phyloP scores from a whole-genome alignment of 768 basidiomycete species.

The Tylopilus felleus region DNA sequence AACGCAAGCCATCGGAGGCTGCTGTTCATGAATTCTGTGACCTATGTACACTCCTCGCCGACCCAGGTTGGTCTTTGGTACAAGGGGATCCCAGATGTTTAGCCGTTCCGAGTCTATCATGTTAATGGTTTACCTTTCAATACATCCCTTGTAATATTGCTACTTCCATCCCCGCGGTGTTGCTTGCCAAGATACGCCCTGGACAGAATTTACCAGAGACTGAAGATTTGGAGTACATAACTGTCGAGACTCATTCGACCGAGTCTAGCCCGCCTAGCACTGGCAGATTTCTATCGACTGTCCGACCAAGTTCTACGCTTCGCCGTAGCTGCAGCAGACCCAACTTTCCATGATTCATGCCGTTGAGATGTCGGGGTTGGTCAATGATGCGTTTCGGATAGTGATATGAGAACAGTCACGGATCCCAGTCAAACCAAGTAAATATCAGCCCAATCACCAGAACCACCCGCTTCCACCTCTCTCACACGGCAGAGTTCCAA shows the following conservation, averaged over 20 bases:
- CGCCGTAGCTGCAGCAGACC: no score
- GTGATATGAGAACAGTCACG: no score
- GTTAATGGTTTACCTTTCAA: constrained; percentile 12
- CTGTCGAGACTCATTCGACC: no score
- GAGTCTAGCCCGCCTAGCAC: no score
- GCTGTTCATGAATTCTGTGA: constrained; percentile 44
- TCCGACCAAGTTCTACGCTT: no score
- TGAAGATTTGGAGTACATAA: neutral
- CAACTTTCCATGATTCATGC: no score
- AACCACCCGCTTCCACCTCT: no score
- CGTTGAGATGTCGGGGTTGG: no score
- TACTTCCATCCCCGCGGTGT: constrained; percentile 9
- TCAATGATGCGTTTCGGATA: no score
- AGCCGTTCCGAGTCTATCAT: constrained; percentile 1
- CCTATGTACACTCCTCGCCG: constrained; percentile 3
- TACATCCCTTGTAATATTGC: constrained; percentile 19
- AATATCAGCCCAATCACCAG: no score
- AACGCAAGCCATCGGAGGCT: constrained; percentile 42
- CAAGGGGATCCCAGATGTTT: constrained; percentile 2
- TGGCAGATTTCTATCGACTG: no score
- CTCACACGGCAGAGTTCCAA: constrained; percentile 49
- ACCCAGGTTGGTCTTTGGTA: constrained; percentile 1
- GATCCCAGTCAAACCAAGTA: no score
- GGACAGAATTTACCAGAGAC: neutral
- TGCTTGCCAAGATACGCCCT: neutral